A percentile compares a stretch with the other conserved stretches of the same genome.
phyloP scores from a whole-genome alignment of 345 rosid species.

The Murraya paniculata region DNA sequence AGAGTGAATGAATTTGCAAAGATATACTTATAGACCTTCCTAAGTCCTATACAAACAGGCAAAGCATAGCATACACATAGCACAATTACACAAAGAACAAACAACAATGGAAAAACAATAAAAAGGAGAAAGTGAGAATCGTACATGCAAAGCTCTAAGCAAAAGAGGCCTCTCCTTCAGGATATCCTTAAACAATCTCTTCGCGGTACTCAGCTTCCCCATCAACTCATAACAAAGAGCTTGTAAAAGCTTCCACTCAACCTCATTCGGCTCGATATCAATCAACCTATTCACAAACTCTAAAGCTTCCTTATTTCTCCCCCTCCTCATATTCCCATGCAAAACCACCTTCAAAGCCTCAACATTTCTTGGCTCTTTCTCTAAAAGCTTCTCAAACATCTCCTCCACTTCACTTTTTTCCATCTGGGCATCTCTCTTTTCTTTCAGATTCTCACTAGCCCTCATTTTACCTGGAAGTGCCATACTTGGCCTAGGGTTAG shows the following conservation, averaged over 20 bases:
- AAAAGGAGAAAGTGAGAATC: conserved; percentile 14
- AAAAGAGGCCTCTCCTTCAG: conserved; percentile 69
- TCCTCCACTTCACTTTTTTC: conserved; percentile 42
- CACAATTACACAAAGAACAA: neutral
- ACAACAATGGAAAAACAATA: neutral
- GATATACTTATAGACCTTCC: neutral
- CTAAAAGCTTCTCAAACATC: conserved; percentile 61
- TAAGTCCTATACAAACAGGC: neutral
- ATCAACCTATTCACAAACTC: conserved; percentile 60
- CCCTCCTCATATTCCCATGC: conserved; percentile 76
- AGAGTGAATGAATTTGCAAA: neutral
- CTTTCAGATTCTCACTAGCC: conserved; percentile 21
- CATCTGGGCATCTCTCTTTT: conserved; percentile 31
- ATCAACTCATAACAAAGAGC: conserved; percentile 80
- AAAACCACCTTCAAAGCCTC: conserved; percentile 72
- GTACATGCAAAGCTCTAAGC: conserved; percentile 89
- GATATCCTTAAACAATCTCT: conserved; percentile 60
- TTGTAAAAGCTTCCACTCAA: conserved; percentile 89
- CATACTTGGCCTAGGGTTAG: conserved; percentile 38
- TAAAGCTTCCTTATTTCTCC: conserved; percentile 60
- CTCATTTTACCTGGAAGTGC: conserved; percentile 38
- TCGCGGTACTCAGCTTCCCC: conserved; percentile 68
- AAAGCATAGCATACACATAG: neutral
- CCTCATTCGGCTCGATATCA: conserved; percentile 59
- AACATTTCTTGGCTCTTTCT: conserved; percentile 63